Conservation (phyloP, 2,329 filamentous ascomycete genomes). For the Ceratocystis ficicola region DNA sequence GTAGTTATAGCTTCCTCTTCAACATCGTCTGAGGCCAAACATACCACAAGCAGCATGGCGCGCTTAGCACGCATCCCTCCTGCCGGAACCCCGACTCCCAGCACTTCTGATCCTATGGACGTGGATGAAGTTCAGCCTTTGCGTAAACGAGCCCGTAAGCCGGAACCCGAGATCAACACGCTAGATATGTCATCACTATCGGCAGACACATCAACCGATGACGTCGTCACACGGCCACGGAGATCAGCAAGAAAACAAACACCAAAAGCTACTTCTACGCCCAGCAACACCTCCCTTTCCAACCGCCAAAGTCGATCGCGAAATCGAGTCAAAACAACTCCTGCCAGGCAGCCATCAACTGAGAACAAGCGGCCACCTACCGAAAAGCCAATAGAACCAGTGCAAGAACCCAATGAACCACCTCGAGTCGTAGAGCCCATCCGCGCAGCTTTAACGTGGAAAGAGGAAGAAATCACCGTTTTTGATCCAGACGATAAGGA, state of each 20-base stretch:
- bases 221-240: constrained; percentile 9
- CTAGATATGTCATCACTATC: not conserved
- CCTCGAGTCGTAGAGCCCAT: constrained; percentile 39
- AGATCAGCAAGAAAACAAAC: constrained; percentile 9
- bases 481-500: constrained; percentile 53
- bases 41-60: constrained; percentile 15
- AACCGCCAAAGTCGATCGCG: constrained; percentile 6
- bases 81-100: not conserved
- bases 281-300: not conserved
- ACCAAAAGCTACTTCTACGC: not conserved
- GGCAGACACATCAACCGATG: constrained; percentile 10
- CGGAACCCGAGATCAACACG: not conserved
- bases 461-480: constrained; percentile 55
- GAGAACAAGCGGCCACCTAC: not conserved
- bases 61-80: constrained; percentile 16
- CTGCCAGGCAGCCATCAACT: not conserved
- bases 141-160: constrained; percentile 2
- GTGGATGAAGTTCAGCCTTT: constrained; percentile 13
- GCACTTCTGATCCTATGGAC: constrained; percentile 16
- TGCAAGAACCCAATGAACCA: constrained; percentile 11
- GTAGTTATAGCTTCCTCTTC: not conserved
- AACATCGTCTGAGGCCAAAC: not conserved
- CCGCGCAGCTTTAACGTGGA: constrained; percentile 52
- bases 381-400: not conserved
- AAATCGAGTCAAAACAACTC: not conserved